phyloP scores from a whole-genome alignment of 2,329 filamentous ascomycete species.

The Tolypocladium inflatum region DNA sequence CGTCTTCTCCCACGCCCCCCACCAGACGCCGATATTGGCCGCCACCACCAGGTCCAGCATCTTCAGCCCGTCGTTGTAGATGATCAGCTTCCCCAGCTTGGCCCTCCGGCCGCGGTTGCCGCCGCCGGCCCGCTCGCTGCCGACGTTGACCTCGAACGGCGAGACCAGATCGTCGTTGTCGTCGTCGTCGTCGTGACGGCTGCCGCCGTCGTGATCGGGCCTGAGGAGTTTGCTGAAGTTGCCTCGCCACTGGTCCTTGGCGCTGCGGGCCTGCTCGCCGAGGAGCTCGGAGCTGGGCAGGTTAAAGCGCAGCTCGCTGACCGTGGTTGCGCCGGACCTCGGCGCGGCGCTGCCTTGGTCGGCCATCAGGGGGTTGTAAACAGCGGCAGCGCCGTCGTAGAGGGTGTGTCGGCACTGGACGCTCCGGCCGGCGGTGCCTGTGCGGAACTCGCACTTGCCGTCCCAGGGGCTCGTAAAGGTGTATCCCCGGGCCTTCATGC shows the following conservation, averaged over 20 bases:
- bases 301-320: constrained; percentile 88
- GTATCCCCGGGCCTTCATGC: constrained; percentile 53
- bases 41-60: constrained; percentile 92
- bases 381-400: constrained; percentile 25
- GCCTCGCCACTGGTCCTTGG: constrained; percentile 27
- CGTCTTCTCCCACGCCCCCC: constrained; percentile 69
- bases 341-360: constrained; percentile 18
- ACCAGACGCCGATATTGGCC: constrained; percentile 88
- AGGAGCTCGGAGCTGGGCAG: constrained; percentile 54
- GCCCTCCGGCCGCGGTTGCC: constrained; percentile 77
- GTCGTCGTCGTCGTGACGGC: constrained; percentile 20
- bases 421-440: constrained; percentile 64
- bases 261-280: constrained; percentile 20
- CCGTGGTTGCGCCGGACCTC: constrained; percentile 27
- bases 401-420: constrained; percentile 68
- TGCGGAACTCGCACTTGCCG: constrained; percentile 76
- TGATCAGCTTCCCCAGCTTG: constrained; percentile 87
- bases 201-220: constrained; percentile 16
- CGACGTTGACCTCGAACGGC: constrained; percentile 62
- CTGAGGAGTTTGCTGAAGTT: constrained; percentile 33
- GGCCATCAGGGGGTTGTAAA: constrained; percentile 35
- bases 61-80: constrained; percentile 82
- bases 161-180: constrained; percentile 27
- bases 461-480: constrained; percentile 81
- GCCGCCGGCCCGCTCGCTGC: constrained; percentile 75